A percentile compares a stretch with the other conserved stretches of the same genome.
Conservation (phyloP, 352 stramenopile species). For the Globisporangium abappressorium region DNA sequence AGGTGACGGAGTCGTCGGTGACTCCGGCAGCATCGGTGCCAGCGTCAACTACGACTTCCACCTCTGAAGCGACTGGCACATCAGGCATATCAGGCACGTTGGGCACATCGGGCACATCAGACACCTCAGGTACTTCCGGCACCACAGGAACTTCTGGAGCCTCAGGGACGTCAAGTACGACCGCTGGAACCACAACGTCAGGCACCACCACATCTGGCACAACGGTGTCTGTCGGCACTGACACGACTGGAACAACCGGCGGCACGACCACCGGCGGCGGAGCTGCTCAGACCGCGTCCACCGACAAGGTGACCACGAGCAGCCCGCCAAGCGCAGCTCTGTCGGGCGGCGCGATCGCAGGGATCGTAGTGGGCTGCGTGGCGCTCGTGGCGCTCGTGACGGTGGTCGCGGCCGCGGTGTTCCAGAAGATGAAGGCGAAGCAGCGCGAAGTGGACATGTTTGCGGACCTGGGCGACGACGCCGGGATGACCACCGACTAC, state of each 20-base stretch:
- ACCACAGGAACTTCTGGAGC: background rate
- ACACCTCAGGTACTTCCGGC: background rate
- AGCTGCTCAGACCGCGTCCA: slow-evolving; percentile 2
- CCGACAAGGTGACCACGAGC: slow-evolving; percentile 6
- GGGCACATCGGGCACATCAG: background rate
- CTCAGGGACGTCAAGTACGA: background rate
- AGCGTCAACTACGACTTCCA: background rate
- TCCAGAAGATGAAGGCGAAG: slow-evolving; percentile 16
- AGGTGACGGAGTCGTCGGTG: background rate
- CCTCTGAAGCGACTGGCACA: background rate
- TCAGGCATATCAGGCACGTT: background rate
- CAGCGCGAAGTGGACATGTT: slow-evolving; percentile 19
- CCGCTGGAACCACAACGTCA: background rate
- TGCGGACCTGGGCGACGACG: slow-evolving; percentile 11
- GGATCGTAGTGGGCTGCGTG: slow-evolving; percentile 10
- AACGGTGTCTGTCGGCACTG: background rate
- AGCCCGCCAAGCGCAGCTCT: background rate
- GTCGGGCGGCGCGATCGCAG: slow-evolving; percentile 7
- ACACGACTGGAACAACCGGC: slow-evolving; percentile 1
- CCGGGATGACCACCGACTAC: slow-evolving; percentile 14
- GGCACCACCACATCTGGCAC: background rate
- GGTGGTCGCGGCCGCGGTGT: slow-evolving; percentile 4
- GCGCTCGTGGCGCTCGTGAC: slow-evolving; percentile 7
- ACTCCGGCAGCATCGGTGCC: background rate
- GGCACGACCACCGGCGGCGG: background rate